Evolutionary conservation across 345 rosid genomes (phyloP), one percentile per base, ranked within the genome.

Genomic region (Excoecaria cochinchinensis): DNA sequence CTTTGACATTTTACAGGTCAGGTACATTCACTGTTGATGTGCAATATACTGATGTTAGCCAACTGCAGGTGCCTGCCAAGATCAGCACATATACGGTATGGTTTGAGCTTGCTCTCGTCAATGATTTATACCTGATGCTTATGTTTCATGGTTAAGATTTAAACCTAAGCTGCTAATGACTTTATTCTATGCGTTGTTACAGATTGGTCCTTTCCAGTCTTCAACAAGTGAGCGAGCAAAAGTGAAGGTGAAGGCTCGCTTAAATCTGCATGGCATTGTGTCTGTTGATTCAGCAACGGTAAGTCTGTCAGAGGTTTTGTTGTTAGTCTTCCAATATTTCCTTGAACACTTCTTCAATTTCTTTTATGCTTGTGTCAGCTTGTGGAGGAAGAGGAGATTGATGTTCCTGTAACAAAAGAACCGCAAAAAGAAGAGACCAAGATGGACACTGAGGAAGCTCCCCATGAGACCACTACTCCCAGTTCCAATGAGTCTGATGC

Each of bases 151-250:
- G 17, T 55, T 42, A 39, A 40, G 16, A 1, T 51, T 22, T 14
- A 50, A n/a, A 6, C 52, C 50, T 63, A 50, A 70, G 61, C 5
- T 48, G 14, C 72, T 25, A 69, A 67, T 14, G 24, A 16, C 14
- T 16, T 52, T 52, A 10, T 9, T 17, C 17, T 8, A 16, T 53
- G 24, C 13, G 31, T 21, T 69, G 1, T 72, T 48, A 78, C 85
- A 93, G 99, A 87, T 95, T 51, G 99, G 98, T 72, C 99, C 99
- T 74, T 91, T 95, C 85, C 97, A 92, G 76, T 82, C 89, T 67
- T 70, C 86, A 22, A 90, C 88, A 77, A 85, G 82, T 76, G 97
- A 95, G 67, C 81, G 91, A 51, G 91, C 96, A 55, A 95, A 95
- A 75, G 83, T 95, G 77, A 95, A 95, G 85, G 92, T 90, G 63